Evolutionary conservation across 345 rosid genomes (phyloP), one percentile per base, ranked within the genome.

Genomic region (Citrus hindsii): DNA sequence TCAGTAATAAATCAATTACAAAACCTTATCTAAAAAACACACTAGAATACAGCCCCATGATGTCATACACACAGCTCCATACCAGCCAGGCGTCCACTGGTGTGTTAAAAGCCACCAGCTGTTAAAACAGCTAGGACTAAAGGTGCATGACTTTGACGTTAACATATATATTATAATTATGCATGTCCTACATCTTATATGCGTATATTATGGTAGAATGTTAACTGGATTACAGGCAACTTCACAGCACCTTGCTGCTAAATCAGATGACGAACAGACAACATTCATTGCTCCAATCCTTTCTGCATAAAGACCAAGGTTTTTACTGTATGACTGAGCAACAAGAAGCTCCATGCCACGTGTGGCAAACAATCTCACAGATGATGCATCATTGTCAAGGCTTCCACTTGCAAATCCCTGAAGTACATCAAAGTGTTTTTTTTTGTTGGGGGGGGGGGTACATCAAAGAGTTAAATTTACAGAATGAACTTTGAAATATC

Each of bases 381-480:
- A 94, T 73, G 91, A 73, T 62, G 99, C 99, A 82, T 96, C 99
- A 76, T 80, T 85, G 63, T 92, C 98, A 80, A 94, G 97, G 90
- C 99, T 92, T 82, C 99, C 98, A 84, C 98, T 96, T 58, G 99
- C 99, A 86, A 96, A 96, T 74, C 99, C 99, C 99, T 96, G 63
- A 0, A 77, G 74, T 40, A 63, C 74, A 71, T 64, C 53, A 38
- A 81, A 28, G 22, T 66, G n/a, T 69, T 10, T 42, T 42, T 12
- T 46, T 46, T 10, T 42, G 3, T 42, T 33, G 37, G 35, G 6
- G 35, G 35, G 6, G 0, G 37, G 37, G 37, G 7, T 5, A 1
- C 7, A 33, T 33, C 53, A 38, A 81, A 28, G 22, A 56, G 35
- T 65, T 28, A 63, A 24, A 77, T 71, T 76, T 46, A 40, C 21